Percentiles rank a stretch among this genome's conserved stretches.
Conservation (phyloP, 495 filamentous ascomycete species). For the Usnea hakonensis region DNA sequence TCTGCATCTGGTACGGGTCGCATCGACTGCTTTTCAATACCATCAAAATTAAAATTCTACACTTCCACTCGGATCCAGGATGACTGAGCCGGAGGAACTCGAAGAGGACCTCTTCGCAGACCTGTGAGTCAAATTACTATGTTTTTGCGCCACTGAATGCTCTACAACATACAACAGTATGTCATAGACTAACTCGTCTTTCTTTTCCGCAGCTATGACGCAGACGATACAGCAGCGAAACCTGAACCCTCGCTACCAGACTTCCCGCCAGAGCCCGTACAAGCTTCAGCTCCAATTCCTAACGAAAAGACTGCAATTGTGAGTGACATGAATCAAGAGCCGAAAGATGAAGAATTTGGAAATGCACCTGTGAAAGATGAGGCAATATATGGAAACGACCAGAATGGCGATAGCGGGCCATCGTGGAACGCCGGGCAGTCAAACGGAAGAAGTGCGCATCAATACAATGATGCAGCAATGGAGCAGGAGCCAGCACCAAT, state of each 20-base stretch:
- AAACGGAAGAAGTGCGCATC: constrained; percentile 41
- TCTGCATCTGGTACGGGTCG: background rate
- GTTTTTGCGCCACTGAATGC: background rate
- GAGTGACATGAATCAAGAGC: background rate
- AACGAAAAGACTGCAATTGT: background rate
- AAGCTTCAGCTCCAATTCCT: constrained; percentile 9
- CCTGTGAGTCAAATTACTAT: constrained; percentile 57
- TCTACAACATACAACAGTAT: background rate
- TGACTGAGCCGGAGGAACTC: constrained; percentile 83
- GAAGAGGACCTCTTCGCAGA: constrained; percentile 99
- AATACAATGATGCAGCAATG: constrained; percentile 46
- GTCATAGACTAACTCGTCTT: constrained; percentile 10
- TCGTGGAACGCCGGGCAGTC: constrained; percentile 26
- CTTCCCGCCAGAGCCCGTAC: constrained; percentile 6
- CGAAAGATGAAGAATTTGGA: background rate
- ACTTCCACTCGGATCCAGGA: constrained; percentile 30
- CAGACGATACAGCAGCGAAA: constrained; percentile 54
- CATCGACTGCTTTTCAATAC: background rate
- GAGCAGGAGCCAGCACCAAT: constrained; percentile 43
- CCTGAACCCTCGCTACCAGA: constrained; percentile 10
- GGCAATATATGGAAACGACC: constrained; percentile 36
- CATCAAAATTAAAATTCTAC: background rate
- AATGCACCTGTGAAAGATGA: constrained; percentile 22
- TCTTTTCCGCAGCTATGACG: constrained; percentile 62
- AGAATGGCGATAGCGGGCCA: constrained; percentile 29